A percentile compares a stretch with the other conserved stretches of the same genome.
Conservation (phyloP, 129 eudicot genomes). For the Heracleum sosnowskyi region DNA sequence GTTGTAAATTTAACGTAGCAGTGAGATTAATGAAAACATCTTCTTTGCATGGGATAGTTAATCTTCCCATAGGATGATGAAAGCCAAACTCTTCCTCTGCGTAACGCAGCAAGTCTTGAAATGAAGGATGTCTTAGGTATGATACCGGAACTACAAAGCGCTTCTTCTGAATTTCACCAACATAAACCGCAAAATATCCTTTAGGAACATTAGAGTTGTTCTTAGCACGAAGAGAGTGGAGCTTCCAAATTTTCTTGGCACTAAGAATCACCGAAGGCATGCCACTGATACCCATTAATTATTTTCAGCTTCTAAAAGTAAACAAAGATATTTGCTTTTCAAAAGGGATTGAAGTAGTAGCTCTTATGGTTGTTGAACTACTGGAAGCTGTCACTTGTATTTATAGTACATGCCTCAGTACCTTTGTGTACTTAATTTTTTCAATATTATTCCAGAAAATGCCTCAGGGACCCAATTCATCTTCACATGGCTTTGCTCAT, state of each 20-base stretch:
- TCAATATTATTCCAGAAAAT: neutral
- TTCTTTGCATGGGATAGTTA: slow-evolving; percentile 26
- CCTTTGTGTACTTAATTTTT: neutral
- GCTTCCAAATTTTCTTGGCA: slow-evolving; percentile 24
- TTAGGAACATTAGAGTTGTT: slow-evolving; percentile 19
- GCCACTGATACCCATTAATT: slow-evolving; percentile 25
- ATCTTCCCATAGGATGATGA: slow-evolving; percentile 31
- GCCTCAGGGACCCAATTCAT: slow-evolving; percentile 1
- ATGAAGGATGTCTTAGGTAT: slow-evolving; percentile 17
- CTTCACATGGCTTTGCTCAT: slow-evolving; percentile 13
- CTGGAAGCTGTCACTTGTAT: neutral
- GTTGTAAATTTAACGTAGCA: neutral
- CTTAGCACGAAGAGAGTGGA: slow-evolving; percentile 10
- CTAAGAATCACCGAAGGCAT: slow-evolving; percentile 8
- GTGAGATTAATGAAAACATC: slow-evolving; percentile 22
- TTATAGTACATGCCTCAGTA: neutral
- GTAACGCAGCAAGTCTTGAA: slow-evolving; percentile 14
- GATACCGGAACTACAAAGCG: slow-evolving; percentile 24
- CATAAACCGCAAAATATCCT: slow-evolving; percentile 22
- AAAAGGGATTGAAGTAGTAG: neutral
- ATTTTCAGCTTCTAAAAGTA: neutral
- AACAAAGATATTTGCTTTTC: neutral
- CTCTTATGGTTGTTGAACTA: neutral
- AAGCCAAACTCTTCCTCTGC: slow-evolving; percentile 23
- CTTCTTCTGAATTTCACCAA: slow-evolving; percentile 15